Base-by-base conservation (phyloP, 2,329 filamentous ascomycete species). In the Fusarium sp. region DNA sequence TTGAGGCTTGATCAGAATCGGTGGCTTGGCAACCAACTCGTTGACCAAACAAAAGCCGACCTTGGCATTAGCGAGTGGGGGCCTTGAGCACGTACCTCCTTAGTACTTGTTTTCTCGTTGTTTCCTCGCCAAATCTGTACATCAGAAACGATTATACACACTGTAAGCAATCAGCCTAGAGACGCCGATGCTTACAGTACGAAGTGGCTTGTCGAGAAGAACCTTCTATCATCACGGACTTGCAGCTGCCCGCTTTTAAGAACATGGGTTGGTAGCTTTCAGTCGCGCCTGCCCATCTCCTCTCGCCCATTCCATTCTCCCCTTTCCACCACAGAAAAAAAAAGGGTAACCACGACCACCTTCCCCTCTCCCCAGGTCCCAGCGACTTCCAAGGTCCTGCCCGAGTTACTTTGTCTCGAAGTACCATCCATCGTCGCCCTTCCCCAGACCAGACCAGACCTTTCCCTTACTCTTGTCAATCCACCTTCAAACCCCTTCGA, bases 351-450 rank as follows among this genome's bases (percentile, higher is more conserved):
- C 77, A 76, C 79, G 72, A 78, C 75, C 73, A 74, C 71, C 72
- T 71, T 53, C 72, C 71, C 73, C 71, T 38, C 70, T 72, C 71
- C 70, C 76, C 75, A 76, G 68, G 73, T 74, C 73, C 76, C 72
- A 74, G 72, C 72, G 70, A 74, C 72, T 75, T 74, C 61, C 72
- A 71, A 77, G 74, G 73, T 76, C 67, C 70, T 75, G 67, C 61
- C 72, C 71, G 76, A 82, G 79, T 79, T 82, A 82, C 81, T 80
- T 83, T 76, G 70, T 73, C 72, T 74, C 62, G 73, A 82, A 76
- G 81, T 83, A 83, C 81, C 77, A 48, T 73, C 67, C 70, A 62
- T 72, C 74, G 69, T 69, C 68, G 65, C 65, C 70, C 64, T 74
- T 75, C 62, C 63, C 69, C 69, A 72, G 73, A 64, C 63, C 72